phyloP scores from a whole-genome alignment of 192 early-diverging fungal genomes.

The Podochytrium sp. region DNA sequence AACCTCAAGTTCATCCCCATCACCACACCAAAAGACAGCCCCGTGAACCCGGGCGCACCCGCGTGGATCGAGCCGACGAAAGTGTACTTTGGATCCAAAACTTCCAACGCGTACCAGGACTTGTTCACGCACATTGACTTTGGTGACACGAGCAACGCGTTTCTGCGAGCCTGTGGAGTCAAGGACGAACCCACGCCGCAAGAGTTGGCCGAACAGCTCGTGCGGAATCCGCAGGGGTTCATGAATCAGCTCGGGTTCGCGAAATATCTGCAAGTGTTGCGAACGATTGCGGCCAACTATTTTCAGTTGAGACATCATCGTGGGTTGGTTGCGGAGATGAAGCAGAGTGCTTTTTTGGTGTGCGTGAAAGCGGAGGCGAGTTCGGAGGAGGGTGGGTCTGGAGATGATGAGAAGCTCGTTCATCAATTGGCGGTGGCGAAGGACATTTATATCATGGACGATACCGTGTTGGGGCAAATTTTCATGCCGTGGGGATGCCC shows the following conservation, averaged over 20 bases:
- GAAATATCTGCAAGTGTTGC: slow-evolving; percentile 70
- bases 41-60: background rate
- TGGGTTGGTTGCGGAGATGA: slow-evolving; percentile 63
- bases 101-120: slow-evolving; percentile 19
- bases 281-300: slow-evolving; percentile 73
- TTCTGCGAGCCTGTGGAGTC: slow-evolving; percentile 83
- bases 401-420: slow-evolving; percentile 43
- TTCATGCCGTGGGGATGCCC: slow-evolving; percentile 77
- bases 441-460: slow-evolving; percentile 82
- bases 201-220: slow-evolving; percentile 71
- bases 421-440: slow-evolving; percentile 68
- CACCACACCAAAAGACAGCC: slow-evolving; percentile 18
- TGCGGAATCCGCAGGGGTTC: slow-evolving; percentile 60
- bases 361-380: slow-evolving; percentile 51
- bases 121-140: slow-evolving; percentile 63
- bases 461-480: slow-evolving; percentile 69
- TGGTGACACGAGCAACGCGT: slow-evolving; percentile 71
- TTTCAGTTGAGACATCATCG: slow-evolving; percentile 42
- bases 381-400: slow-evolving; percentile 12
- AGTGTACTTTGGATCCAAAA: slow-evolving; percentile 38
- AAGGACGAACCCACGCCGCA: slow-evolving; percentile 75
- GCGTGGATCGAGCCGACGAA: slow-evolving; percentile 38
- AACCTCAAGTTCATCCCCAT: slow-evolving; percentile 69
- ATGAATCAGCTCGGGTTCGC: slow-evolving; percentile 61
- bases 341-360: slow-evolving; percentile 63